Evolutionary conservation across 2,329 filamentous ascomycete genomes (phyloP), one percentile per base, ranked within the genome.

Genomic region (Ceratocystiopsis minuta): DNA sequence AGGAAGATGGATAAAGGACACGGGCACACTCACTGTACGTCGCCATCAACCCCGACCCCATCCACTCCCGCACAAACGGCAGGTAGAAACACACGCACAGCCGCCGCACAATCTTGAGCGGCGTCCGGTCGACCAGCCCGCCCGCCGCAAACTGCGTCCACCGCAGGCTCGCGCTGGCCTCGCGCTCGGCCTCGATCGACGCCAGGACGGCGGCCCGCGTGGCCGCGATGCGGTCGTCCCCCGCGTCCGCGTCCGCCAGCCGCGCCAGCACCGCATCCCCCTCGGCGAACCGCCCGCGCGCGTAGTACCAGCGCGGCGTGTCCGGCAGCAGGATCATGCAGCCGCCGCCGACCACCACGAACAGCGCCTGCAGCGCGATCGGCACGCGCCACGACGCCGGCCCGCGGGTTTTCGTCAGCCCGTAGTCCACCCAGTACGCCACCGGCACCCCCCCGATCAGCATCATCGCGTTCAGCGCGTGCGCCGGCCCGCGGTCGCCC

Each of bases 271-370:
- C 24, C 10, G 17, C 37, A 24, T 43, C 41, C 32, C 41, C 41
- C 24, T 43, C 41, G 15, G 34, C 41, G 9, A 32, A n/a, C 7
- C 37, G 36, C 33, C 34, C 34, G n/a, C 28, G 24, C 6, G 41
- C 41, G 20, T 43, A 43, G 41, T 43, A 43, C 41, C 41, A 43
- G 15, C 41, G 41, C 2, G 48, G 48, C n/a, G 47, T 47, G 34
- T 47, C 47, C 20, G 48, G 48, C 42, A 50, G 35, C 37, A 49
- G 45, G 24, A 35, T 40, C 48, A 50, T 46, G 43, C 42, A 35
- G 20, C 43, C 43, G 37, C 45, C 48, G 33, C 38, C 42, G 35
- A 46, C 41, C 4, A 47, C 43, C 16, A 43, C 42, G 17, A 43
- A 43, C 33, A 32, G 12, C 15, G 20, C 33, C 37, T 43, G 41